Base-by-base conservation (phyloP, 2,329 filamentous ascomycete genomes). In the Venturia effusa region DNA sequence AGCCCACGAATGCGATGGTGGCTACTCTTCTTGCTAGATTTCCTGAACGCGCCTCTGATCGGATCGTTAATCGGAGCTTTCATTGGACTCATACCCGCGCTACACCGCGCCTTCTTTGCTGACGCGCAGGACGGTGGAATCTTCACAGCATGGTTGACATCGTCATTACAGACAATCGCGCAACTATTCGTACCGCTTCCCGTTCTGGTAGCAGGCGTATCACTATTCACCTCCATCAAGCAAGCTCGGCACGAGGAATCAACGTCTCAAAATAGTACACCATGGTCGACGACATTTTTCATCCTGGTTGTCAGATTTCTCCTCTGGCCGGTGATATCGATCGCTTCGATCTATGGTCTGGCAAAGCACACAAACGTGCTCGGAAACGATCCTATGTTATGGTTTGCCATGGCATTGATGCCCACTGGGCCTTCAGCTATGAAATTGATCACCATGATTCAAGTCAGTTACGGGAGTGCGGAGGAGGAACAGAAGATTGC, bases 191-290 rank as follows among this genome's bases (percentile, higher is more conserved):
- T 86, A 0, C 80, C 83, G 0, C 74, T 87, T 32, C 87, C 87
- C 37, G 83, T 88, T 19, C 80, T 89, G 19, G 80, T 88, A 0
- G 85, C 87, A 0, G 86, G 87, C 1, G 83, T 87, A n/a, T 86
- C 85, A 67, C 78, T 89, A 1, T 84, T 32, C 43, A 62, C 63
- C 5, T 61, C 59, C 81, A 64, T 79, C 79, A 27, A 80, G 81
- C 19, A 75, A 84, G 67, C 71, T 77, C 64, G 75, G 75, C 65
- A 78, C 79, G 69, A 79, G 78, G 67, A 71, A 74, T 39, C 55
- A 22, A 41, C 19, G 4, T 7, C n/a, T 24, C 73, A 77, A 59
- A 70, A 78, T 62, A 68, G 78, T 41, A 74, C 74, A 55, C 81
- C 82, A 0, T 82, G 80, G 77, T 65, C 69, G 1, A 79, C 81